Conservation (phyloP, 441 rosid species). For the Pelargonium australe region DNA sequence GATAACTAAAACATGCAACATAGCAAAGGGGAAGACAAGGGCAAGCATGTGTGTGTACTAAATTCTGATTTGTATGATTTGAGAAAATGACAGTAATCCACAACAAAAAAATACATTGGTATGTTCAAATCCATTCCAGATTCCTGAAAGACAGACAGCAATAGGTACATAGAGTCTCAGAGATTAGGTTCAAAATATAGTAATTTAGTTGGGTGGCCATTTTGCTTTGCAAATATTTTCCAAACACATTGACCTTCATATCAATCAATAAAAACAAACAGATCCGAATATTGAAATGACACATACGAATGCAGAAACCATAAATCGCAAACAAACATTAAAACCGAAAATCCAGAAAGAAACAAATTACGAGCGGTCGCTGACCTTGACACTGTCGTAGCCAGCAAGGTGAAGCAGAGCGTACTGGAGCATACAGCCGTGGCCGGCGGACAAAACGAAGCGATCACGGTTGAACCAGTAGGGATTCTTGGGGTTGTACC, state of each 20-base stretch:
- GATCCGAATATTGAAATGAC: background rate
- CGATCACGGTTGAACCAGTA: constrained; percentile 99
- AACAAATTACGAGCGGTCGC: constrained; percentile 9
- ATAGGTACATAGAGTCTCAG: background rate
- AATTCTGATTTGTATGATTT: background rate
- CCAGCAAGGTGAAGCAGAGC: constrained; percentile 97
- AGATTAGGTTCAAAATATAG: too few relatives aligned
- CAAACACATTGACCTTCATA: background rate
- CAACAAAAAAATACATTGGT: background rate
- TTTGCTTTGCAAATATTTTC: background rate
- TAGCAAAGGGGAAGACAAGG: too few relatives aligned
- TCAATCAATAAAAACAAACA: background rate
- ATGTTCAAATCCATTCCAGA: background rate
- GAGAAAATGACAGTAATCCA: background rate
- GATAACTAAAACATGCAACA: too few relatives aligned
- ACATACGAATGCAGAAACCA: too few relatives aligned
- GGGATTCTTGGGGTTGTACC: constrained; percentile 92
- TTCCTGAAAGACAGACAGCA: background rate
- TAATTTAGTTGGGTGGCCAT: too few relatives aligned
- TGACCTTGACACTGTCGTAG: constrained; percentile 79
- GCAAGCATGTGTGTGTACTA: too few relatives aligned
- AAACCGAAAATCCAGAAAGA: background rate
- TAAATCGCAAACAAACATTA: too few relatives aligned
- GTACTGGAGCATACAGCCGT: constrained; percentile 96
- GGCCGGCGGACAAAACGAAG: constrained; percentile 93